Evolutionary conservation across 768 basidiomycete genomes (phyloP).

Genomic region (Clitopilus hobsonii): DNA sequence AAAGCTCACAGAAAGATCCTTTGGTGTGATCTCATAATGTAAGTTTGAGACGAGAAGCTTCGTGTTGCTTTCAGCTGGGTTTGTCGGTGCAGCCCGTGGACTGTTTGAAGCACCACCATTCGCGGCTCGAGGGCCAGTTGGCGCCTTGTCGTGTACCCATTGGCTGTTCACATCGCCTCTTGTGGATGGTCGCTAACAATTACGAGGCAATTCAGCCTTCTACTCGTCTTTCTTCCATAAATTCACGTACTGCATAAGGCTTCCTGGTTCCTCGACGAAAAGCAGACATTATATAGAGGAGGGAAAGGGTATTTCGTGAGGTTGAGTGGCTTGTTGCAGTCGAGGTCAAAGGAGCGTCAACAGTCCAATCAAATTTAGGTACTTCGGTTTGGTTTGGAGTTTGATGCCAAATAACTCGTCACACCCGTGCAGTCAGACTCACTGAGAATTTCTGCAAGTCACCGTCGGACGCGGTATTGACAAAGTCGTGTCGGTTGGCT

Average conservation of each 20-base stretch:
- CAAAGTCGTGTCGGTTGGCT: neutral
- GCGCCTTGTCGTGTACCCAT: conserved; percentile 78
- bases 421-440: neutral
- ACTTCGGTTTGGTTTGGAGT: neutral
- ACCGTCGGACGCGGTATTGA: neutral
- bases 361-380: neutral
- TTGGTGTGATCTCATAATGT: conserved; percentile 88
- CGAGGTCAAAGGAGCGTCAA: neutral
- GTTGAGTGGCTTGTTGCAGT: neutral
- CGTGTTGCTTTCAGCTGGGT: conserved; percentile 32
- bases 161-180: conserved; percentile 52
- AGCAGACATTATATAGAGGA: neutral
- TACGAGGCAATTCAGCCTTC: neutral
- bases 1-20: conserved; percentile 76
- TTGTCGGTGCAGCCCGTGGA: conserved; percentile 17
- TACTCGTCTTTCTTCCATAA: neutral
- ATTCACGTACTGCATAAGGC: neutral
- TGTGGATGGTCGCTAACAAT: conserved; percentile 47
- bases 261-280: neutral
- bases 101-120: conserved; percentile 17
- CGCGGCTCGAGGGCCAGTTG: conserved; percentile 35
- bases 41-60: conserved; percentile 80
- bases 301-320: neutral
- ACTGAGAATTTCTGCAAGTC: neutral
- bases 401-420: neutral